Evolutionary conservation across 306 rosid species (phyloP).

Genomic region (Alnus glutinosa): DNA sequence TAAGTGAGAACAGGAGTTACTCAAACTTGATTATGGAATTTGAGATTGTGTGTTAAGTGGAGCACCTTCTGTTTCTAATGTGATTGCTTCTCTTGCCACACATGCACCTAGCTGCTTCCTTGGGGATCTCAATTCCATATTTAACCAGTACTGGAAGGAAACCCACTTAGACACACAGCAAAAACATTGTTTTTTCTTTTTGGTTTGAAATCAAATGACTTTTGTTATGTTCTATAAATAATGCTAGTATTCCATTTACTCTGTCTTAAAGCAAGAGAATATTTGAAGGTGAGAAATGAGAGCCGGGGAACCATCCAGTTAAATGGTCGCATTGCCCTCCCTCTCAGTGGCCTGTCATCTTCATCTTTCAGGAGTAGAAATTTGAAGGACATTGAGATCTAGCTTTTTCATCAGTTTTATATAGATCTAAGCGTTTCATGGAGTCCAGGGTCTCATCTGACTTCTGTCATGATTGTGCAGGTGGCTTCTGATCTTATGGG

Average conservation of each 20-base stretch:
- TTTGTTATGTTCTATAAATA: background rate
- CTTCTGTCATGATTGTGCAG: constrained; percentile 19
- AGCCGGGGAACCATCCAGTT: background rate
- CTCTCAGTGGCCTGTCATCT: background rate
- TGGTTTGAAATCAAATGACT: background rate
- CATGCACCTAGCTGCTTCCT: background rate
- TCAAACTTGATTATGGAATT: background rate
- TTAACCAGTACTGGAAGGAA: background rate
- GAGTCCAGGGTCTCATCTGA: background rate
- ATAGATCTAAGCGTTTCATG: background rate
- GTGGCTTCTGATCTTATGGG: constrained; percentile 31
- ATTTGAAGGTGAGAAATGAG: background rate
- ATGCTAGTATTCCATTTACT: background rate
- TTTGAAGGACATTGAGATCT: background rate
- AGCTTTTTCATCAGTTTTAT: background rate
- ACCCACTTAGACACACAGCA: background rate
- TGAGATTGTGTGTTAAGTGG: background rate
- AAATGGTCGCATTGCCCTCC: background rate
- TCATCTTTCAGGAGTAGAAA: background rate
- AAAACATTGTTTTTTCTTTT: background rate
- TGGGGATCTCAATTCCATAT: background rate
- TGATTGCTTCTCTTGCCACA: too few relatives aligned
- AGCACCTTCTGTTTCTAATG: too few relatives aligned
- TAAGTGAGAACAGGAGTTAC: background rate
- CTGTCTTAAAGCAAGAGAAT: background rate